phyloP scores from a whole-genome alignment of 1,284 basidiomycete species.

The Wolfiporia cocos region DNA sequence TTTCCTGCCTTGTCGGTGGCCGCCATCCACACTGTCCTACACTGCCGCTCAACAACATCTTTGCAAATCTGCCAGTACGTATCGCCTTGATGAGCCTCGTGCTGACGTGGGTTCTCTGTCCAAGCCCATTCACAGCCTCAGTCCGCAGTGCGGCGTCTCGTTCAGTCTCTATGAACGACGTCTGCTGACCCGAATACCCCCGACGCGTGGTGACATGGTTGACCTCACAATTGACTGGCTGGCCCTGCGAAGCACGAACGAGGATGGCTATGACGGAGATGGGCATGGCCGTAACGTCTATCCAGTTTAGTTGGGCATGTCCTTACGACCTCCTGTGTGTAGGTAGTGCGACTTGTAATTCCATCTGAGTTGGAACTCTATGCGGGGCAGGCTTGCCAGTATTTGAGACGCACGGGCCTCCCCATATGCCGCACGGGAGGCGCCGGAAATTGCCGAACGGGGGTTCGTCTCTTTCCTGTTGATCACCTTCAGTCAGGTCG shows the following conservation, averaged over 20 bases:
- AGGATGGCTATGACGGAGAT: neutral
- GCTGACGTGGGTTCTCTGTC: no score
- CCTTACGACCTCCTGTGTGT: conserved; percentile 9
- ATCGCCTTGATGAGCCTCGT: no score
- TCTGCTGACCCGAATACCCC: neutral
- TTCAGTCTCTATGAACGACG: neutral
- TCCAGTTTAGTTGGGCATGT: conserved; percentile 1
- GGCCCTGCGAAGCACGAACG: neutral
- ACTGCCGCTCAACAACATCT: no score
- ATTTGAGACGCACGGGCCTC: conserved; percentile 19
- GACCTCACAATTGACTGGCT: no score
- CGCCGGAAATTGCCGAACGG: conserved; percentile 19
- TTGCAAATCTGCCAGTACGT: no score
- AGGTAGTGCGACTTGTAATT: conserved; percentile 4
- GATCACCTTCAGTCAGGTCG: conserved; percentile 18
- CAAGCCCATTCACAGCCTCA: no score
- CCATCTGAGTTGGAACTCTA: conserved; percentile 17
- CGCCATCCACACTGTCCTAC: no score
- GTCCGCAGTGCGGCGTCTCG: no score
- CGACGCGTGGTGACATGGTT: no score
- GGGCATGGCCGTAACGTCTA: conserved; percentile 3
- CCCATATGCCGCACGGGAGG: conserved; percentile 15
- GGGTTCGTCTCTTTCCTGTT: conserved; percentile 21
- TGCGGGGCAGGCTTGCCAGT: no score
- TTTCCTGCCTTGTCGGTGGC: no score